Evolutionary conservation across 2,329 filamentous ascomycete genomes (phyloP).

Genomic region (Didymella glomerata): DNA sequence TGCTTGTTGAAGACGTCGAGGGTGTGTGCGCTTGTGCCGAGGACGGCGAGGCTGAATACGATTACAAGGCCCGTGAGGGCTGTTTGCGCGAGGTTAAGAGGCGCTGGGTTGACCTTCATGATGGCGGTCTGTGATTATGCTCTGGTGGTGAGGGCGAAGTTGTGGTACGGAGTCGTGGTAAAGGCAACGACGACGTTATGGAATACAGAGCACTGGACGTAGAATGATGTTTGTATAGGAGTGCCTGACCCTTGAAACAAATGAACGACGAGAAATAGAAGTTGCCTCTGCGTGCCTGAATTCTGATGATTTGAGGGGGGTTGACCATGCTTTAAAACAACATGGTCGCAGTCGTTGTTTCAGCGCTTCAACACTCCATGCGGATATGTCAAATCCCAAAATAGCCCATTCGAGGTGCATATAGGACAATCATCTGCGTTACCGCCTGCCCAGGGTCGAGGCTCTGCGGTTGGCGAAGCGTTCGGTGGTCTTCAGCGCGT

Average conservation of each 20-base stretch:
- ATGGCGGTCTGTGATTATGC: constrained; percentile 12
- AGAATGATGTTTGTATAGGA: constrained; percentile 27
- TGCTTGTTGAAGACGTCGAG: constrained; percentile 56
- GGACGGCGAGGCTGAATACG: constrained; percentile 52
- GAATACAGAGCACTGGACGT: background rate
- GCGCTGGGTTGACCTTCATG: constrained; percentile 51
- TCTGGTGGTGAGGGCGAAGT: background rate
- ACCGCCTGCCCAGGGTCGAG: constrained; percentile 27
- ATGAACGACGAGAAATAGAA: constrained; percentile 34
- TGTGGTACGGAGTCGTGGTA: background rate
- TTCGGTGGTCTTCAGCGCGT: constrained; percentile 39
- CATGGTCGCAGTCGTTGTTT: constrained; percentile 43
- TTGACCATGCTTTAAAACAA: constrained; percentile 47
- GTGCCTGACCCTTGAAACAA: constrained; percentile 35
- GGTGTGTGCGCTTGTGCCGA: constrained; percentile 55
- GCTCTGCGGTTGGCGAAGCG: constrained; percentile 13
- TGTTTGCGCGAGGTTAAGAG: constrained; percentile 48
- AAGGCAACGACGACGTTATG: constrained; percentile 10
- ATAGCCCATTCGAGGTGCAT: constrained; percentile 26
- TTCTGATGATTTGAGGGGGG: constrained; percentile 33
- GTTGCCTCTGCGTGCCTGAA: constrained; percentile 26
- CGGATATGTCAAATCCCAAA: constrained; percentile 24
- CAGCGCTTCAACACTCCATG: constrained; percentile 25
- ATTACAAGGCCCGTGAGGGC: constrained; percentile 49
- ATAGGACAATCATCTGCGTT: constrained; percentile 32